Base-by-base conservation (phyloP, 305 asterid genomes). In the Fraxinus dipetala region DNA sequence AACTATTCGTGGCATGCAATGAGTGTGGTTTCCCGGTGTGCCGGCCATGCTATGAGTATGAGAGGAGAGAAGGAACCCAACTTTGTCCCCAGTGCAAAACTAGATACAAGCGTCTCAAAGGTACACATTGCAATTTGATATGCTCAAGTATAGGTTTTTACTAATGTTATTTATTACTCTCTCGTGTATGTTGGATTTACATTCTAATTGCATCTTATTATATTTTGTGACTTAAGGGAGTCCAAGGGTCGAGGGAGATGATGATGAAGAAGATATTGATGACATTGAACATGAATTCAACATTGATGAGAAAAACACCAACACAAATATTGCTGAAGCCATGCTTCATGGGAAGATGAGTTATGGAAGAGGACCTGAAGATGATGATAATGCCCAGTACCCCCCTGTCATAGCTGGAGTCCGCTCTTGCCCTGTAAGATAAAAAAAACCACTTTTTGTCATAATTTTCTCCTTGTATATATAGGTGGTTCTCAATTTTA, bases 341-440 rank as follows among this genome's bases (percentile, higher is more conserved):
- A 90, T 96, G 91, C 99, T 96, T 78, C 98, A 96, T 82, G 99
- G 99, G 36, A 96, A 96, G 89, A 96, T 96, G 99, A 96, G 97
- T 78, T 93, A 93, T 78, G 99, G 99, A 76, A 89, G 99, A 89
- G 98, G 99, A 81, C 94, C 91, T 16, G 98, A 94, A 63, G 97
- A 94, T 51, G 95, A 92, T 45, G 99, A 92, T 31, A 85, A 83
- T n/a, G 82, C 87, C 20, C 94, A 88, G 5, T 94, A 96, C 80
- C 98, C 97, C 16, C 95, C 93, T 7, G 94, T 96, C 77, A 93
- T 94, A 59, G 85, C 98, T 5, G 98, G 99, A 28, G 88, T 87
- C 78, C 94, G 95, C 67, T 91, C 98, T 31, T 88, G 88, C 78
- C 93, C 89, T 30, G 99, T 96, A 87, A 89, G 91, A 84, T 67